Evolutionary conservation across 495 filamentous ascomycete genomes (phyloP), one percentile per base, ranked within the genome.

Genomic region (Penicillium manginii): DNA sequence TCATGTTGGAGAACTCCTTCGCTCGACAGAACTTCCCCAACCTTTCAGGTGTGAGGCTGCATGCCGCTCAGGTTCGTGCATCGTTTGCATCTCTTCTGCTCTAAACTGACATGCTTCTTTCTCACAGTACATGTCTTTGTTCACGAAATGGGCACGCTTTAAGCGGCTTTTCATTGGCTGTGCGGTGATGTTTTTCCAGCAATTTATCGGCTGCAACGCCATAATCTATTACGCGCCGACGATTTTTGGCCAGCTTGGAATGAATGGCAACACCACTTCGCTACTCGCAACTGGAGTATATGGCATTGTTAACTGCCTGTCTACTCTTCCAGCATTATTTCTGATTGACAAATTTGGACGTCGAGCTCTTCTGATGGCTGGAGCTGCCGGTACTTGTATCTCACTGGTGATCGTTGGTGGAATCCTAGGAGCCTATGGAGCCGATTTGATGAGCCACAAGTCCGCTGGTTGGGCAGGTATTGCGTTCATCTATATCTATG

Each of bases 401-500:
- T 88, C 81, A 10, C 73, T 79, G 12, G 84, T 91, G 58, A 86
- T 92, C 71, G 87, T 94, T 52, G 89, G 88, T 37, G 80, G 84
- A 58, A 87, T 93, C 63, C 79, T 90, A 12, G 90, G 84, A 45
- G 84, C 78, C 53, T 85, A 88, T 72, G 74, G 86, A 5, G 55
- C 85, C 59, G 69, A 77, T 32, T 87, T 89, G 82, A 63, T 71
- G 1, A 62, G 66, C 8, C 84, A 94, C 58, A 66, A 73, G 18
- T 83, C 83, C 0, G 88, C 87, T 7, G 91, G 89, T 0, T 94
- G 90, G 90, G 90, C 79, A 4, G 90, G 87, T 7, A 86, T 91
- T 17, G 85, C 78, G 56, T 91, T 93, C 81, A 88, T 94, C 56
- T 94, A 89, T 82, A 81, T 93, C 29, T 94, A 91, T 64, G 88